These are phyloP conservation scores for Aureobasidium vineae DNA, from an alignment of 2,329 filamentous ascomycete species.

Conservation along the genomic window DNA sequence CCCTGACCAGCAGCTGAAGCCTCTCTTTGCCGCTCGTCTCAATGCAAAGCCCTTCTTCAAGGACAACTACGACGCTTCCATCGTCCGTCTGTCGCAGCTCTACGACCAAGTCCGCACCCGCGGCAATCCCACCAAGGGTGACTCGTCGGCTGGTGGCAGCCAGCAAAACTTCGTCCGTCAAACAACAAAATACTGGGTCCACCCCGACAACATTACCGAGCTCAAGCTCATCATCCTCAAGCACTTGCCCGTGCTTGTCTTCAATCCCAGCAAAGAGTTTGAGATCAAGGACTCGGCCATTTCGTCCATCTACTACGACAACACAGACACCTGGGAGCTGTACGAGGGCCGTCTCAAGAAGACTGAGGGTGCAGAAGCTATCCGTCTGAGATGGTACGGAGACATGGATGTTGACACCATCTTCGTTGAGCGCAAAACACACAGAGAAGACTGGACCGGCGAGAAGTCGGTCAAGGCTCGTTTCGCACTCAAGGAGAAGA, in stretches of 20 bases:
- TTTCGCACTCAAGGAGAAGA: slow-evolving; percentile 94
- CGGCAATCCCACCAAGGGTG: slow-evolving; percentile 88
- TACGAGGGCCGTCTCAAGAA: slow-evolving; percentile 96
- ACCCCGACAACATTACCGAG: slow-evolving; percentile 97
- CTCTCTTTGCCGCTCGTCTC: slow-evolving; percentile 91
- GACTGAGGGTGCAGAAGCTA: slow-evolving; percentile 94
- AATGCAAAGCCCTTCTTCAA: slow-evolving; percentile 98
- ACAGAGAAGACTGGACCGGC: slow-evolving; percentile 98
- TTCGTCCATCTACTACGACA: slow-evolving; percentile 98
- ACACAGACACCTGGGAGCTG: slow-evolving; percentile 87
- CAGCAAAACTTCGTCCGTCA: slow-evolving; percentile 96
- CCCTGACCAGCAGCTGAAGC: slow-evolving; percentile 81
- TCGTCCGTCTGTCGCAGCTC: slow-evolving; percentile 89
- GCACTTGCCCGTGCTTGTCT: slow-evolving; percentile 93
- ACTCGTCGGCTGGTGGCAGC: slow-evolving; percentile 82
- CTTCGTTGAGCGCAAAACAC: slow-evolving; percentile 96
- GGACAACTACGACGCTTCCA: slow-evolving; percentile 95
- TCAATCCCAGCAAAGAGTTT: slow-evolving; percentile 97
- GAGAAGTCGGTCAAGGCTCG: slow-evolving; percentile 99
- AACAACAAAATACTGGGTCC: slow-evolving; percentile 99
- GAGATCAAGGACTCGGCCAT: slow-evolving; percentile 88
- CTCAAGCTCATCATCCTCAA: slow-evolving; percentile 97
- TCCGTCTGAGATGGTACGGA: slow-evolving; percentile 95
- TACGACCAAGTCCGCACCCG: slow-evolving; percentile 93
- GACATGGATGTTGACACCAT: slow-evolving; percentile 94